Percentiles rank a stretch among this genome's conserved stretches.
These are phyloP conservation scores for Mesembryanthemum crystallinum DNA, from an alignment of 148 eudicot genomes.

Conservation along the genomic window DNA sequence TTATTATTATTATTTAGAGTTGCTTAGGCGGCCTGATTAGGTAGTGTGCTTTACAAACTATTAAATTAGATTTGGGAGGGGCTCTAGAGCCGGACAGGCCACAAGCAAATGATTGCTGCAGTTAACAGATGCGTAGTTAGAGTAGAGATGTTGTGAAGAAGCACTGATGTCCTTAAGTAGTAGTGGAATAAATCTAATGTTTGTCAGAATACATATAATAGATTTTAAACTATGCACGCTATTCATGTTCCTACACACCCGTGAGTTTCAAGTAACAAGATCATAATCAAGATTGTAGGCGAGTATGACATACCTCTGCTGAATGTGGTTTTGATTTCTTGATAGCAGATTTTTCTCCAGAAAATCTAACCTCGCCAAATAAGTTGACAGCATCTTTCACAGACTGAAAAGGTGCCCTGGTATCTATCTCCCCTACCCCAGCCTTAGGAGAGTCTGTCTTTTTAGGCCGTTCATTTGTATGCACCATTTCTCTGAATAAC, in stretches of 20 bases:
- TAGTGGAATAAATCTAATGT: not conserved
- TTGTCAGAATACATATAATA: no score
- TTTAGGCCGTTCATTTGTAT: constrained; percentile 50
- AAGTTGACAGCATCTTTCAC: constrained; percentile 96
- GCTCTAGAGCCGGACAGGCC: no score
- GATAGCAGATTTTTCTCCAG: constrained; percentile 64
- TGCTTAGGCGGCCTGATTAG: no score
- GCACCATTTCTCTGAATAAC: constrained; percentile 29
- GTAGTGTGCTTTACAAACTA: no score
- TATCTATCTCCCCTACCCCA: constrained; percentile 91
- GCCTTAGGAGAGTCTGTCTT: constrained; percentile 59
- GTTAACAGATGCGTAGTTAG: not conserved
- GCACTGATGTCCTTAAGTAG: not conserved
- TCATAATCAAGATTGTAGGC: not conserved
- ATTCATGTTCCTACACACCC: no score
- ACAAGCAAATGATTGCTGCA: not conserved
- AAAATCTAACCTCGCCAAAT: constrained; percentile 81
- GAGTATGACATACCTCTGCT: constrained; percentile 58
- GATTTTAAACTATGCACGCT: no score
- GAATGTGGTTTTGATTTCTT: constrained; percentile 63
- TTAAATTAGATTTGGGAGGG: no score
- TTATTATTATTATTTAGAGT: no score
- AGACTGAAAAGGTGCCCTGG: constrained; percentile 95
- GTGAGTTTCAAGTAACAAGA: no score
- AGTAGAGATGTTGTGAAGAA: not conserved